Evolutionary conservation across 345 rosid species (phyloP), one percentile per base, ranked within the genome.

Genomic region (Cardamine occulta): DNA sequence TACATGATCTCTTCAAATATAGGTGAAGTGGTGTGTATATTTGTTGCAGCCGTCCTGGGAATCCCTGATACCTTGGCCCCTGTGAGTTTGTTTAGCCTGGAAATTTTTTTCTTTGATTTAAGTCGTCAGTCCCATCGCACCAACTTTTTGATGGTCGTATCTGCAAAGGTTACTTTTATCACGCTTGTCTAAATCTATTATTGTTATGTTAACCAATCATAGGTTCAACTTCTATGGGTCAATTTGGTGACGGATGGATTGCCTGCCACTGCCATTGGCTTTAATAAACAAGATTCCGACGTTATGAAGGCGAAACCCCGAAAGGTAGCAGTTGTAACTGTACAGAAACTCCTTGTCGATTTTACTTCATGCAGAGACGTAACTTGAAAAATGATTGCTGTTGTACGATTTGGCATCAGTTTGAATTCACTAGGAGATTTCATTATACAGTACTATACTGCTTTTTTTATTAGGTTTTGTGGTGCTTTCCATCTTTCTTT

Each of bases 191-290:
- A 19, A 26, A 42, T 55, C 54, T 66, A 8, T 62, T 11, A 58
- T 21, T 68, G 2, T 48, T 48, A 39, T 58, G 52, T 63, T 60
- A 48, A 74, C 70, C 31, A 35, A 66, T 62, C 83, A 57, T 83
- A 95, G 98, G 99, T 95, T 83, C 99, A 95, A 81, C 88, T 95
- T 75, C 83, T 95, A 42, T 95, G 99, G 99, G 99, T 95, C 80
- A 95, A 95, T 84, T 84, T 95, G 85, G 99, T 95, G 32, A 95
- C 98, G 17, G 99, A 95, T 86, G 99, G 99, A 59, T 81, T 95
- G 85, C 99, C 99, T 79, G 99, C 99, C 80, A 92, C 98, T 75
- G 99, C 99, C 75, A 95, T 95, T 84, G 98, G 98, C 62, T 93
- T 95, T 72, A 95, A 95, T 73, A 93, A 90, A 86, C 99, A 89